Base-by-base conservation (phyloP, 176 grass and related monocot genomes). In the Aegilops speltoides region DNA sequence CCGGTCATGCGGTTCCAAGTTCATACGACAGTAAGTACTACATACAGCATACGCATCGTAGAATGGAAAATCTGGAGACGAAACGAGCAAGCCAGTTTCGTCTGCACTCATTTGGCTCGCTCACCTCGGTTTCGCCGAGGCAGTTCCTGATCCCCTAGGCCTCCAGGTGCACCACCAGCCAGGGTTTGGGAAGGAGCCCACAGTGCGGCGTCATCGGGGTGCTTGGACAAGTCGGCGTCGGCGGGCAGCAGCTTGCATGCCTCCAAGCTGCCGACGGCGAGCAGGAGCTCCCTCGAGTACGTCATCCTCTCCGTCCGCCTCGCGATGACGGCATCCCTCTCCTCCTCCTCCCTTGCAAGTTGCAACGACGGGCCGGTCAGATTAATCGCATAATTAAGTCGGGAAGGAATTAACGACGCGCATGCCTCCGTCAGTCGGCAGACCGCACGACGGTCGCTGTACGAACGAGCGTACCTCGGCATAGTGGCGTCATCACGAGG, bases 1-100 rank as follows among this genome's bases (percentile, higher is more conserved):
- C 1, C 33, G 84, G 87, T 89, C 87, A 73, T 81, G 62, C 48
- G 85, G 7, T 20, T 59, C 54, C 54, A 59, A 59, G 56, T 59
- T 56, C 16, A 16, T 50, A 16, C 48, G 48, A 50, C 11, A 12
- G 11, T 13, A 45, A 6, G 36, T 37, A 37, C 36, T 37, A 37
- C 0, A 37, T 37, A 37, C 36, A 37, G 37, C 0, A 40, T 9
- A 14, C 12, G 10, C 10, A 3, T 43, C 40, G 10, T 43, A 48
- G 48, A 50, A 50, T 52, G 48, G 1, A 19, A 33, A 34, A 69
- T 41, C 10, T 40, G 22, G 10, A 72, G 69, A 37, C 1, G 67
- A 69, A 69, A 69, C 19, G 67, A 16, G 14, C 4, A 68, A 4
- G 12, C 25, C 12, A 64, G 24, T 64, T 4, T 11, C 9, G 3